Evolutionary conservation across 371 early-diverging fungal species (phyloP).

Genomic region (Lichtheimia hyalospora): DNA sequence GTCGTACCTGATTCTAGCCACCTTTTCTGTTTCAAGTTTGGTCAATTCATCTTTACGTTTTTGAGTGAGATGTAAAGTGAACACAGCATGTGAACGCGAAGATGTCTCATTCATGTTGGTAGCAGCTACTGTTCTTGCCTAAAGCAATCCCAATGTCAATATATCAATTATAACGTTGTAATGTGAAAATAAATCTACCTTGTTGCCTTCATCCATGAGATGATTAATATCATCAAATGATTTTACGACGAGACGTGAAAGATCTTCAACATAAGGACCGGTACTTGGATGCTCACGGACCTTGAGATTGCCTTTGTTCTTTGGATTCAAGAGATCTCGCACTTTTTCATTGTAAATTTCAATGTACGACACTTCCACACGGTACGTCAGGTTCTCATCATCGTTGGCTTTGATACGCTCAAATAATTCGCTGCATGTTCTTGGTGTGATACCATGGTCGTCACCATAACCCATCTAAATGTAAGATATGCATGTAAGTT

Average conservation of each 20-base stretch:
- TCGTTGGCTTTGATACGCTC: slow-evolving; percentile 52
- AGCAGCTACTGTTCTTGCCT: slow-evolving; percentile 87
- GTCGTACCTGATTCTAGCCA: slow-evolving; percentile 63
- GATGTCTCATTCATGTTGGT: slow-evolving; percentile 97
- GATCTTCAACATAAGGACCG: slow-evolving; percentile 92
- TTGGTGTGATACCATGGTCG: slow-evolving; percentile 83
- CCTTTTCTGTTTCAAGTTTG: slow-evolving; percentile 71
- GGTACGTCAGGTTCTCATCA: slow-evolving; percentile 56
- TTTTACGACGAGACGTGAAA: slow-evolving; percentile 78
- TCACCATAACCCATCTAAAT: slow-evolving; percentile 65
- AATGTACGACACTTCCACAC: slow-evolving; percentile 84
- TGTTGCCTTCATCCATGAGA: slow-evolving; percentile 88
- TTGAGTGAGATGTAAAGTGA: slow-evolving; percentile 82
- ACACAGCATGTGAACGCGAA: slow-evolving; percentile 94
- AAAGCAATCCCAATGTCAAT: background rate
- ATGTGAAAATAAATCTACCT: slow-evolving; percentile 36
- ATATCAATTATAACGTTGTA: background rate
- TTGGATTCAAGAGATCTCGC: slow-evolving; percentile 85
- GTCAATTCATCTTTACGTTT: slow-evolving; percentile 57
- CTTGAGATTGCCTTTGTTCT: slow-evolving; percentile 75
- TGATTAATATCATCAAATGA: slow-evolving; percentile 75
- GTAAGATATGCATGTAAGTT: background rate
- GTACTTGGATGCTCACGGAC: slow-evolving; percentile 87
- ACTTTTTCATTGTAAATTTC: slow-evolving; percentile 89
- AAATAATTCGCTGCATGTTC: slow-evolving; percentile 79